phyloP scores from a whole-genome alignment of 345 rosid genomes.

The Toxicodendron radicans region DNA sequence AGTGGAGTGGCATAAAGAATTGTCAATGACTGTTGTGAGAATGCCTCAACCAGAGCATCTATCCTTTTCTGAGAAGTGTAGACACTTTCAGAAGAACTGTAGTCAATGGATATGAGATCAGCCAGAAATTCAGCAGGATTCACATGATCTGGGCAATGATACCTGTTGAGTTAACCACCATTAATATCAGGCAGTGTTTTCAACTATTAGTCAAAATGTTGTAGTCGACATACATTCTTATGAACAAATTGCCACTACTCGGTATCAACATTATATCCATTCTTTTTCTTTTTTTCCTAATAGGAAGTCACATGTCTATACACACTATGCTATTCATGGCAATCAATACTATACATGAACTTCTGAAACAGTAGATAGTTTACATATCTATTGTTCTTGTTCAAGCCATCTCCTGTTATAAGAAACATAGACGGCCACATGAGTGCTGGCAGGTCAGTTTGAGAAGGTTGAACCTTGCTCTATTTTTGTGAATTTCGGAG shows the following conservation, averaged over 20 bases:
- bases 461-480: background rate
- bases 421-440: background rate
- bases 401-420: background rate
- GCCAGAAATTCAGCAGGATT: slow-evolving; percentile 99
- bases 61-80: slow-evolving; percentile 79
- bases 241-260: slow-evolving; percentile 7
- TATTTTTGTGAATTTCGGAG: background rate
- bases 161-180: slow-evolving; percentile 53
- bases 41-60: slow-evolving; percentile 84
- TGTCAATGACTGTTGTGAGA: slow-evolving; percentile 53
- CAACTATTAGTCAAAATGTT: slow-evolving; percentile 5
- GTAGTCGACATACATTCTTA: slow-evolving; percentile 11
- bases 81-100: slow-evolving; percentile 80
- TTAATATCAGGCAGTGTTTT: slow-evolving; percentile 17
- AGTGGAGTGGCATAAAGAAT: slow-evolving; percentile 73
- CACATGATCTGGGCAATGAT: slow-evolving; percentile 75
- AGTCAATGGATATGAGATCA: slow-evolving; percentile 93
- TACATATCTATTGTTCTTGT: background rate
- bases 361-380: background rate
- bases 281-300: no score
- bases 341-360: background rate
- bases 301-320: background rate
- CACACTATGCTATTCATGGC: background rate
- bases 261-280: background rate
- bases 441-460: background rate